Percentiles rank a stretch among this genome's conserved stretches.
Conservation (phyloP, 1,139 yeast species). For the Pichia sp. region DNA sequence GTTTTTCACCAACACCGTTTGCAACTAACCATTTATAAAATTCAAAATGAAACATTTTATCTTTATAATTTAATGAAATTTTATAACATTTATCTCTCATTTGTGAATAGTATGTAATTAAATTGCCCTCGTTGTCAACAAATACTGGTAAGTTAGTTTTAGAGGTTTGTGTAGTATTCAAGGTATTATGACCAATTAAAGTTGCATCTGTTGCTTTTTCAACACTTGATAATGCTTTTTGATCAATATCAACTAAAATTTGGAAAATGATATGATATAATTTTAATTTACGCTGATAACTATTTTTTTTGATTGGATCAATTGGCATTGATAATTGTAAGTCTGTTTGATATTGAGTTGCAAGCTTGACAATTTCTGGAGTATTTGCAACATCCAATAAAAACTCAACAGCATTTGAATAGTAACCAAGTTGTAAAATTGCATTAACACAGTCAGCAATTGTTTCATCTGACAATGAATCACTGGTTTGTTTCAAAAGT, state of each 20-base stretch:
- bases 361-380: conserved; percentile 53
- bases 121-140: conserved; percentile 28
- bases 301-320: conserved; percentile 21
- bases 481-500: conserved; percentile 75
- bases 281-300: conserved; percentile 37
- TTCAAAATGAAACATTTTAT: conserved; percentile 80
- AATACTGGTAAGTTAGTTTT: conserved; percentile 17
- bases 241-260: conserved; percentile 65
- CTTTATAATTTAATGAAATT: conserved; percentile 66
- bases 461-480: conserved; percentile 63
- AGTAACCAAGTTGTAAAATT: conserved; percentile 71
- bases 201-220: conserved; percentile 33
- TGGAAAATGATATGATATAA: conserved; percentile 71
- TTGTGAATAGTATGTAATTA: conserved; percentile 49
- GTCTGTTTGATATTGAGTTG: conserved; percentile 51
- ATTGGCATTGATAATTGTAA: conserved; percentile 18
- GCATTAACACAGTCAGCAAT: conserved; percentile 74
- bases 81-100: conserved; percentile 68
- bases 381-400: conserved; percentile 70
- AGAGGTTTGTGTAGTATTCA: conserved; percentile 2
- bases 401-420: conserved; percentile 81
- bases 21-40: conserved; percentile 88
- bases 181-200: conserved; percentile 8
- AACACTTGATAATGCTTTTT: conserved; percentile 50
- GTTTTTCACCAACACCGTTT: conserved; percentile 69